Evolutionary conservation across 768 basidiomycete genomes (phyloP), one percentile per base, ranked within the genome.

Genomic region (Boletus patriciae): DNA sequence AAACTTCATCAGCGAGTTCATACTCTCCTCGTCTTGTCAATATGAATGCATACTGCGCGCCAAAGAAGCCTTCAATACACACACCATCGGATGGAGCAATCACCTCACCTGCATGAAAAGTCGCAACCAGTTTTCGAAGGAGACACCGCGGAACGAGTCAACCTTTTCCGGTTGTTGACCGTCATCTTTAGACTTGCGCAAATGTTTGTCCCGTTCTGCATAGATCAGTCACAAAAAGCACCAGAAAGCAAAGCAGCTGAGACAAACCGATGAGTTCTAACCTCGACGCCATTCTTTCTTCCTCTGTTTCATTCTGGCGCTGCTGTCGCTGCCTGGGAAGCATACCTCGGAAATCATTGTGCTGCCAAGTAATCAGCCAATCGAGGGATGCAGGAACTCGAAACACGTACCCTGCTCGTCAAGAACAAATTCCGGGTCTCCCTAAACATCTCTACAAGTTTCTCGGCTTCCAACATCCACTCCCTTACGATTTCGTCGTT

Each of bases 381-480:
- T n/a, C 21, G n/a, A 3, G 42, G 13, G 13, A 54, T 15, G 3
- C 36, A 47, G 31, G 12, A 42, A 38, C 23, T 42, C n/a, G 71
- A 80, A 63, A 42, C 52, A 73, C 84, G 63, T 57, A 94, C 94
- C 63, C 87, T 75, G 29, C 86, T 86, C 3, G 87, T 85, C 63
- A 88, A 78, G 67, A 96, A 99, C 60, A 98, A 68, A 58, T 86
- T 83, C 58, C 87, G 81, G 1, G 94, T 94, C 74, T 94, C 88
- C 50, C 96, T 77, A 74, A 94, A 98, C 69, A 83, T 86, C 58
- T 97, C 94, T 4, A 97, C 81, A 45, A 99, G 76, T 62, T 84
- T 88, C 67, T 92, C 91, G 0, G 93, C 92, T 63, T 92, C 86
- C 29, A 87, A 67, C 61, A 96, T 74, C 90, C 94, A 98, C 62